These are phyloP conservation scores for Lenzites betulinus DNA, from an alignment of 768 basidiomycete genomes.

Conservation along the genomic window DNA sequence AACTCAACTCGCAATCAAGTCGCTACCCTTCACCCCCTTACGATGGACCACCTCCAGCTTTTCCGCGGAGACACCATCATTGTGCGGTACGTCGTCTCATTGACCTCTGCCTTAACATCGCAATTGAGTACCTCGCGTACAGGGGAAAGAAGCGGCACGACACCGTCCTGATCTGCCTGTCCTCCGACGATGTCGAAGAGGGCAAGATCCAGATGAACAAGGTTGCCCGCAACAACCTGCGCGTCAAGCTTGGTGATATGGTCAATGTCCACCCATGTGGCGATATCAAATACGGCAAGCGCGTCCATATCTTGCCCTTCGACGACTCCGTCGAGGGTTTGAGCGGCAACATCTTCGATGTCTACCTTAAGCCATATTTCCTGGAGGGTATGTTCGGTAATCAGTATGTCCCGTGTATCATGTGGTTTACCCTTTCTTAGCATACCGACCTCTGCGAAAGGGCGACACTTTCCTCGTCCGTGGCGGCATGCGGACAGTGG, in stretches of 20 bases:
- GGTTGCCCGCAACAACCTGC: conserved; percentile 98
- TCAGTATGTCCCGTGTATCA: neutral
- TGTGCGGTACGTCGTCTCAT: conserved; percentile 60
- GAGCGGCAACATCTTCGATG: conserved; percentile 97
- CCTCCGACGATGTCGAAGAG: conserved; percentile 96
- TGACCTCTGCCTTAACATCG: neutral
- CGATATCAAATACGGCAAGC: conserved; percentile 99
- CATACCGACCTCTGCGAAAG: conserved; percentile 90
- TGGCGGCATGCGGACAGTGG: conserved; percentile 97
- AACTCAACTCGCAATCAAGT: conserved; percentile 47
- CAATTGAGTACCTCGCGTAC: neutral
- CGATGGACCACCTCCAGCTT: conserved; percentile 91
- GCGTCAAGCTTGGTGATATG: conserved; percentile 96
- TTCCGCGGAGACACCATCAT: conserved; percentile 98
- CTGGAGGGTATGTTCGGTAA: conserved; percentile 67
- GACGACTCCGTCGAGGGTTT: conserved; percentile 98
- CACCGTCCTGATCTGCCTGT: conserved; percentile 95
- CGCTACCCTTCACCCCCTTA: conserved; percentile 92
- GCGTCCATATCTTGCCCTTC: conserved; percentile 94
- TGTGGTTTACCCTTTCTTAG: conserved; percentile 18
- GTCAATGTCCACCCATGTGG: conserved; percentile 95
- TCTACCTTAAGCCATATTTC: conserved; percentile 99
- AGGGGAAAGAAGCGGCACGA: conserved; percentile 98
- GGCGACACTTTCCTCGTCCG: conserved; percentile 99
- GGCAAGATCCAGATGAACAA: conserved; percentile 99